Evolutionary conservation across 1,284 basidiomycete genomes (phyloP), one percentile per base, ranked within the genome.

Genomic region (Leccinum griseonigrum): DNA sequence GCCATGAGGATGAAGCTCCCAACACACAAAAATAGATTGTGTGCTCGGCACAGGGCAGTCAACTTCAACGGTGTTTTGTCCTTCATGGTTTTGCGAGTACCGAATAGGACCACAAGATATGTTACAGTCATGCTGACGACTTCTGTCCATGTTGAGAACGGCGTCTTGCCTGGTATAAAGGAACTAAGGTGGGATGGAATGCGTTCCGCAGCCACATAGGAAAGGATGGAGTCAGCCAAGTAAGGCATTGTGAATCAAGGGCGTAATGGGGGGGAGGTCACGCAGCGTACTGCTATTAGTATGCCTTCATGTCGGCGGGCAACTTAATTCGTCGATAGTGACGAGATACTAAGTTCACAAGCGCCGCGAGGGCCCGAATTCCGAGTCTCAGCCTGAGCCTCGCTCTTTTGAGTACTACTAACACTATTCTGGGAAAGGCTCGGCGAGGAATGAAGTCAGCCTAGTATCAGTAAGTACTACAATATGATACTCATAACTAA

Each of bases 41-140:
- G 96, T 50, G 90, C 73, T 81, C 94, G 91, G 82, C 98, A 98
- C 62, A 94, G 83, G 57, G 83, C 76, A 68, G 89, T 93, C 72
- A 96, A 85, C 80, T 91, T 92, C 73, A 85, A 82, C 26, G 90
- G 84, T 69, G 81, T 79, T 70, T 83, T 83, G 74, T 85, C 82
- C 76, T 88, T 91, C 94, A 97, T 97, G 69, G 91, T 77, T 67
- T 87, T 87, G 70, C 90, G 88, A 58, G 93, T 85, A 63, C 91
- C 86, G 72, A 98, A 97, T 75, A 98, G 89, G 79, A 91, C 80
- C 72, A 86, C 85, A 67, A 98, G 85, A 81, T 98, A 98, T 57
- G 84, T 83, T 36, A 78, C 80, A 66, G 97, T 83, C 38, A 90
- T 82, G 34, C 83, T 77, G 58, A 86, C 75, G 65, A 96, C 94